Conservation (phyloP, 768 basidiomycete species). For the Rhizopogon rudus region DNA sequence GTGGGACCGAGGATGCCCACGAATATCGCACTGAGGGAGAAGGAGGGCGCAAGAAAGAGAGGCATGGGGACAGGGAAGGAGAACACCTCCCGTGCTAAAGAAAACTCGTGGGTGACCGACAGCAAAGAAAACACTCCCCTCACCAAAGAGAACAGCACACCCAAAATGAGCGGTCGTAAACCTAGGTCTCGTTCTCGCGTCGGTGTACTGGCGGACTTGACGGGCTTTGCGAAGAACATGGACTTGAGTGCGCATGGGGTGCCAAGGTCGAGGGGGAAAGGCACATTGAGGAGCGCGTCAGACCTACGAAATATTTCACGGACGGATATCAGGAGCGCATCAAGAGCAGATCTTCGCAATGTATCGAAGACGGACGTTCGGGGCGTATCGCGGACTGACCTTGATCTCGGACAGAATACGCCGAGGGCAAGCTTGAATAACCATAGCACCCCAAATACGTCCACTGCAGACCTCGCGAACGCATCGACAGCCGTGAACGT, state of each 20-base stretch:
- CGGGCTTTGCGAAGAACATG: slow-evolving; percentile 29
- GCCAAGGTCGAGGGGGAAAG: slow-evolving; percentile 21
- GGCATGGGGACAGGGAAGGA: neutral
- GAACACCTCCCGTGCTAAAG: slow-evolving; percentile 2
- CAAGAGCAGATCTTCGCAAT: neutral
- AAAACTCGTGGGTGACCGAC: slow-evolving; percentile 1
- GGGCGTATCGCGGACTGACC: neutral
- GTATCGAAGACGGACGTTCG: neutral
- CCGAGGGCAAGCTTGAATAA: slow-evolving; percentile 14
- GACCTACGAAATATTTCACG: slow-evolving; percentile 11
- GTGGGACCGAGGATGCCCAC: slow-evolving; percentile 17
- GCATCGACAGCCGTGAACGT: slow-evolving; percentile 5
- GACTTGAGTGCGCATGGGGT: slow-evolving; percentile 24
- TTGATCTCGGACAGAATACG: neutral
- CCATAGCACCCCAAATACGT: slow-evolving; percentile 4
- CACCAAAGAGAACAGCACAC: slow-evolving; percentile 6
- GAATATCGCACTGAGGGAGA: neutral
- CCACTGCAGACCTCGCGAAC: slow-evolving; percentile 15
- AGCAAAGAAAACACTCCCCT: slow-evolving; percentile 22
- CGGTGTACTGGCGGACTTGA: slow-evolving; percentile 36
- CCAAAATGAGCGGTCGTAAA: slow-evolving; percentile 23
- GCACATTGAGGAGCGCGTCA: slow-evolving; percentile 33
- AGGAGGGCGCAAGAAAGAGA: neutral
- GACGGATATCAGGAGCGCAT: slow-evolving; percentile 11
- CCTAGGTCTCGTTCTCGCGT: slow-evolving; percentile 20